Conservation (phyloP, 2,329 filamentous ascomycete genomes). For the Aspergillus pseudoviridinutans region DNA sequence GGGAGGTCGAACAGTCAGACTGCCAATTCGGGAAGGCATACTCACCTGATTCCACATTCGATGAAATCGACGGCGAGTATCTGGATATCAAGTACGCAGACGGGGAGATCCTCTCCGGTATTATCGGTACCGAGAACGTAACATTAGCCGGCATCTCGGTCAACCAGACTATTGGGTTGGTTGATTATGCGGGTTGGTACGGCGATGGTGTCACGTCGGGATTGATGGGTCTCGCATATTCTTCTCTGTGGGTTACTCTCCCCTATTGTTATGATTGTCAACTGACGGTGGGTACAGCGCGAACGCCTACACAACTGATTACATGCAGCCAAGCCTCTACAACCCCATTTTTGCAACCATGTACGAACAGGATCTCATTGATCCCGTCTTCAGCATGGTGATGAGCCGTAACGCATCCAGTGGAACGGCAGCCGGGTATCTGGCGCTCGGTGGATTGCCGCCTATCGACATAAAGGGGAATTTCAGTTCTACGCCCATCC, state of each 20-base stretch:
- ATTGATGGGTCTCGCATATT: conserved; percentile 51
- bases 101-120: conserved; percentile 17
- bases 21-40: conserved; percentile 21
- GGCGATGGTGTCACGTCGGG: conserved; percentile 47
- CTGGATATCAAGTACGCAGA: conserved; percentile 24
- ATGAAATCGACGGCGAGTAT: conserved; percentile 16
- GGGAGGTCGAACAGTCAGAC: not conserved
- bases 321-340: conserved; percentile 35
- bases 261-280: conserved; percentile 23
- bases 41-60: conserved; percentile 8
- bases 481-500: conserved; percentile 15
- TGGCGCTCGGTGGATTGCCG: conserved; percentile 18
- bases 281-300: conserved; percentile 29
- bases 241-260: conserved; percentile 27
- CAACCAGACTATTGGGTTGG: conserved; percentile 46
- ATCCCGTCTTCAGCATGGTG: conserved; percentile 48
- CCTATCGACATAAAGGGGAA: conserved; percentile 6
- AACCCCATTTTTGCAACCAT: conserved; percentile 51
- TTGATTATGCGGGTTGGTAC: conserved; percentile 40
- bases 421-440: conserved; percentile 9
- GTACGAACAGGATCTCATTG: conserved; percentile 41
- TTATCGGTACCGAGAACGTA: conserved; percentile 20
- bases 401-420: conserved; percentile 29
- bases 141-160: conserved; percentile 20
- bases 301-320: conserved; percentile 18